A percentile compares a stretch with the other conserved stretches of the same genome.
Conservation (phyloP, 2,329 filamentous ascomycete species). For the Colletotrichum paranaense region DNA sequence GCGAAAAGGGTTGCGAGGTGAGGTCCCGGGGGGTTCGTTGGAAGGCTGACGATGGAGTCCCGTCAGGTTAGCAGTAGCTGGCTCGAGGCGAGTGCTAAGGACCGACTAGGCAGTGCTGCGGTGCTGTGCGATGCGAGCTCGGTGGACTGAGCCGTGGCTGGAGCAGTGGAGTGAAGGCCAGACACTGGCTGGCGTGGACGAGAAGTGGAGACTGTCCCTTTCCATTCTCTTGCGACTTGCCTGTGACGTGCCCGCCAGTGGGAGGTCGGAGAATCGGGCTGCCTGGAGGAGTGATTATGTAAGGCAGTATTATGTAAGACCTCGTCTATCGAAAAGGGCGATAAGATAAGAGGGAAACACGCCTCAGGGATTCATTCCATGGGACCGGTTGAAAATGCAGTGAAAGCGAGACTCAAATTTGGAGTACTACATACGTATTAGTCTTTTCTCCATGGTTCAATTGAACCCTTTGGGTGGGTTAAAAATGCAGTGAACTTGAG, state of each 20-base stretch:
- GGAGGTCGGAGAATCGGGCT: conserved; percentile 7
- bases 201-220: neutral
- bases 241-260: conserved; percentile 3
- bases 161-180: neutral
- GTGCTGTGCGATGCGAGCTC: conserved; percentile 16
- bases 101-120: neutral
- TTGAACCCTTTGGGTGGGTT: neutral
- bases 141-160: conserved; percentile 14
- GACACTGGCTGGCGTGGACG: conserved; percentile 12
- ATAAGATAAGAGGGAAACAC: neutral
- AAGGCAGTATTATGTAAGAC: neutral
- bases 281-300: neutral
- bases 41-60: conserved; percentile 25
- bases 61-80: neutral
- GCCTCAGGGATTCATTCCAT: too few species aligned
- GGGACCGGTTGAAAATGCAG: too few species aligned
- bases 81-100: conserved; percentile 1
- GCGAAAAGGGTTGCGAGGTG: neutral
- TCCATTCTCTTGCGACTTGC: neutral
- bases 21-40: neutral
- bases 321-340: accelerated
- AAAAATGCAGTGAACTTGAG: neutral
- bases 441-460: too few species aligned
- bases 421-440: too few species aligned
- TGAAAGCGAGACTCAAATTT: too few species aligned